Base-by-base conservation (phyloP, 129 eudicot genomes). In the Flaveria brownii region DNA sequence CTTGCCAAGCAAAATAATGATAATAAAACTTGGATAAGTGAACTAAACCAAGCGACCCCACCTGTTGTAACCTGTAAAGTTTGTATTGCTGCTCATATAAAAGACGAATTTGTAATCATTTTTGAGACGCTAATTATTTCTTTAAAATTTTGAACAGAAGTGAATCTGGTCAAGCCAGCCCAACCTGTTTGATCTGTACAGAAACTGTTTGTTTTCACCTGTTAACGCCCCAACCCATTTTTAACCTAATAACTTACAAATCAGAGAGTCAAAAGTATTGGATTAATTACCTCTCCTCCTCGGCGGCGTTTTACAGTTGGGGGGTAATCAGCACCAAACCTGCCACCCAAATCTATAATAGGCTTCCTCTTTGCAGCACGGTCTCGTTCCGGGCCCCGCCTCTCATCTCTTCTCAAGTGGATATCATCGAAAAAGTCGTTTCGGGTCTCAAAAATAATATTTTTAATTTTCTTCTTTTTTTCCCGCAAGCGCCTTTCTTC, bases 231-330 rank as follows among this genome's bases (percentile, higher is more conserved):
- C 43, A 2, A 10, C 14, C 26, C 47, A 49, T 2, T 25, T 11
- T 33, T n/a, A 66, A 73, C 69, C 23, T 11, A n/a, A 42, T 10
- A 43, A 62, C 11, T 75, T 68, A 54, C 42, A 36, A 33, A 30
- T 57, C 66, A 66, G n/a, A 61, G 11, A 63, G 43, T 39, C 42
- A 68, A 56, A 5, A 13, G 33, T 41, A 11, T 8, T 28, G 55
- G 41, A 70, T 26, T 26, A 78, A 68, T 88, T 77, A 93, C 98
- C 98, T 90, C 97, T 81, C 98, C 98, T 22, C 98, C 98, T 52
- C 91, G 86, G 18, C 97, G 97, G 42, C 98, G 92, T 59, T 93
- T 93, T 67, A 86, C 75, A 43, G 91, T 79, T 4, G 84, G 89
- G 71, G 75, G 74, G 78, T 72, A 81, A 7, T 91, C 97, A 1